Conservation (phyloP, 345 rosid genomes). For the Iberis pinnata region DNA sequence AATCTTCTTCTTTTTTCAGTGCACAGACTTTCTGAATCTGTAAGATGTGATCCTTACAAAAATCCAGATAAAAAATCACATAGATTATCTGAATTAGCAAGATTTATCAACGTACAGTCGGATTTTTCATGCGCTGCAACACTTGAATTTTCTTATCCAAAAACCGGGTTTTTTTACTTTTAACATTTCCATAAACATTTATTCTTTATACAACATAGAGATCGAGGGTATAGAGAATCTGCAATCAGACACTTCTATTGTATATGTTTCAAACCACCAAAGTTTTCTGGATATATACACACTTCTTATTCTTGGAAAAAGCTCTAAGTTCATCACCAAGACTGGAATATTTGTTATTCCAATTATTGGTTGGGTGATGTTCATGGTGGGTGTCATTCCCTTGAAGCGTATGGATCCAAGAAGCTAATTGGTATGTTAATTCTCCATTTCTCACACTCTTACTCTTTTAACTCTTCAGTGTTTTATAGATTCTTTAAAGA, state of each 20-base stretch:
- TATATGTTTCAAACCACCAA: constrained; percentile 90
- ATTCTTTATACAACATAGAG: constrained; percentile 53
- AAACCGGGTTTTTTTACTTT: constrained; percentile 48
- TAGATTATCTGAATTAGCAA: no score
- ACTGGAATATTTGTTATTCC: constrained; percentile 70
- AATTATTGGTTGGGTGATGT: constrained; percentile 91
- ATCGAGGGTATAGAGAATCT: constrained; percentile 77
- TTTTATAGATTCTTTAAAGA: constrained; percentile 67
- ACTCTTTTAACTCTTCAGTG: constrained; percentile 9
- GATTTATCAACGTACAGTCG: constrained; percentile 36
- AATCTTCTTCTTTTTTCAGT: no score
- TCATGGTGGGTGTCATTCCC: constrained; percentile 74
- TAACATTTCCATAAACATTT: constrained; percentile 31
- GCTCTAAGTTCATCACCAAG: constrained; percentile 91
- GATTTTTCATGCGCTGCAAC: constrained; percentile 57
- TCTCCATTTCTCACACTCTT: constrained; percentile 3
- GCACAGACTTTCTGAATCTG: no score
- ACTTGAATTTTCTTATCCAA: constrained; percentile 38
- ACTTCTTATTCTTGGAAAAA: constrained; percentile 71
- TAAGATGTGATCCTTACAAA: constrained; percentile 28
- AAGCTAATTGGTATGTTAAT: constrained; percentile 69
- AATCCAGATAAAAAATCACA: constrained; percentile 23
- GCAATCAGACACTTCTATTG: constrained; percentile 70
- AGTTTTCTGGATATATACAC: constrained; percentile 86
- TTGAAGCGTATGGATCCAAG: constrained; percentile 82